These are phyloP conservation scores for Ploettnerulaceae sp. DNA, from an alignment of 2,329 filamentous ascomycete species.

Conservation along the genomic window DNA sequence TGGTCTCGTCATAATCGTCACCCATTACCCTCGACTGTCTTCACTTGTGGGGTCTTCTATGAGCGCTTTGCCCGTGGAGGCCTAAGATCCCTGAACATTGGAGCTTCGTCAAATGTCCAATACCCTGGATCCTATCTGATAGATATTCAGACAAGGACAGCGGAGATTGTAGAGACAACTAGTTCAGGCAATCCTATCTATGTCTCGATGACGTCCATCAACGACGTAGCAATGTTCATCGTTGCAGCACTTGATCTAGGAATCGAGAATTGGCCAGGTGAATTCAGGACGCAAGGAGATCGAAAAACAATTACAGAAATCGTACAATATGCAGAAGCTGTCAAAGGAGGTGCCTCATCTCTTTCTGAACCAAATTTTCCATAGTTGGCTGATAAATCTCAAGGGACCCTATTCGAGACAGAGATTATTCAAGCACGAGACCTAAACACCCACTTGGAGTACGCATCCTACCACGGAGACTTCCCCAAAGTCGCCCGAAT, in stretches of 20 bases:
- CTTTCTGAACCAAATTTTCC: no score
- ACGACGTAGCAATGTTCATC: slow-evolving; percentile 67
- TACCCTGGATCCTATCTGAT: slow-evolving; percentile 61
- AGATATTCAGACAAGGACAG: slow-evolving; percentile 52
- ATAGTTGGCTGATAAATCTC: background rate
- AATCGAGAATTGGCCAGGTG: slow-evolving; percentile 57
- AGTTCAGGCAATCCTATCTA: slow-evolving; percentile 45
- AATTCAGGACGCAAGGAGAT: slow-evolving; percentile 67
- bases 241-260: slow-evolving; percentile 63
- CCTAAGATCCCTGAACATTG: slow-evolving; percentile 55
- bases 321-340: slow-evolving; percentile 44
- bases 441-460: slow-evolving; percentile 19
- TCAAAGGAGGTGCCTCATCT: slow-evolving; percentile 44
- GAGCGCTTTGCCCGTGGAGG: slow-evolving; percentile 68
- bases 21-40: slow-evolving; percentile 62
- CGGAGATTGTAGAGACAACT: slow-evolving; percentile 56
- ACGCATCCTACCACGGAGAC: slow-evolving; percentile 36
- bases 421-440: slow-evolving; percentile 24
- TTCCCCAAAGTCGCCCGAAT: slow-evolving; percentile 48
- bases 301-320: slow-evolving; percentile 56
- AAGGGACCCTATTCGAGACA: slow-evolving; percentile 19
- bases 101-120: slow-evolving; percentile 47
- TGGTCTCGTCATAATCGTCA: slow-evolving; percentile 43
- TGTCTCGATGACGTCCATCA: slow-evolving; percentile 63
- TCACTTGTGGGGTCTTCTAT: slow-evolving; percentile 72